Percentiles rank a stretch among this genome's conserved stretches.
Evolutionary conservation across 192 early-diverging fungal species (phyloP).

Genomic region (Pilaira anomala): DNA sequence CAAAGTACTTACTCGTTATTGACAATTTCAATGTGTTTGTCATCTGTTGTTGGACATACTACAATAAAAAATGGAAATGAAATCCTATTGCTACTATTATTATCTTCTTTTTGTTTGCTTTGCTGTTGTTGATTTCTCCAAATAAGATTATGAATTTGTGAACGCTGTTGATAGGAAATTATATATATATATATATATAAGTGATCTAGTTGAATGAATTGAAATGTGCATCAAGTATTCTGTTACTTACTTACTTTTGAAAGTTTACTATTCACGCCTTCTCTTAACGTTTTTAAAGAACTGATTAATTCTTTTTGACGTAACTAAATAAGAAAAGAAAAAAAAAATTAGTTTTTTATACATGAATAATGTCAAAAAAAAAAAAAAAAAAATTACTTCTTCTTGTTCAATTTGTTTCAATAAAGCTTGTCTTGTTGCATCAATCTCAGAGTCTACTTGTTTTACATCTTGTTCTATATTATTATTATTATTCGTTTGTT

Average conservation of each 20-base stretch:
- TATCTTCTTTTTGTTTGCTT: background rate
- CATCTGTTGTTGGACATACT: slow-evolving; percentile 1
- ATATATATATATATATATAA: background rate
- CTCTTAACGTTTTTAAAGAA: background rate
- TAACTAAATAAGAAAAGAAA: background rate
- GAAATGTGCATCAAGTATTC: no score
- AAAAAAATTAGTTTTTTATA: no score
- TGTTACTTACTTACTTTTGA: slow-evolving; percentile 5
- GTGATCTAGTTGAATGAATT: background rate
- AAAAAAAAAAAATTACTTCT: background rate
- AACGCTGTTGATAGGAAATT: background rate
- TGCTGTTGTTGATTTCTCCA: slow-evolving; percentile 14
- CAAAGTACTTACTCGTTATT: slow-evolving; percentile 7
- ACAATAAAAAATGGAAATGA: slow-evolving; percentile 10
- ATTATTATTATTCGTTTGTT: background rate
- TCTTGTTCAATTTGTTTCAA: slow-evolving; percentile 22
- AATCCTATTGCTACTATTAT: background rate
- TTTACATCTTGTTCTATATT: background rate
- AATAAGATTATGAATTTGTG: slow-evolving; percentile 16
- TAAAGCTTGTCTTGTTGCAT: background rate
- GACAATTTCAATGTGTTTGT: background rate
- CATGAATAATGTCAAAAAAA: background rate
- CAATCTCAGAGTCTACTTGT: background rate
- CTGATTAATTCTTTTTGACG: slow-evolving; percentile 4
- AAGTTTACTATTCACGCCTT: slow-evolving; percentile 3